A percentile compares a stretch with the other conserved stretches of the same genome.
Evolutionary conservation across 345 rosid genomes (phyloP).

Genomic region (Capsella bursapastoris): DNA sequence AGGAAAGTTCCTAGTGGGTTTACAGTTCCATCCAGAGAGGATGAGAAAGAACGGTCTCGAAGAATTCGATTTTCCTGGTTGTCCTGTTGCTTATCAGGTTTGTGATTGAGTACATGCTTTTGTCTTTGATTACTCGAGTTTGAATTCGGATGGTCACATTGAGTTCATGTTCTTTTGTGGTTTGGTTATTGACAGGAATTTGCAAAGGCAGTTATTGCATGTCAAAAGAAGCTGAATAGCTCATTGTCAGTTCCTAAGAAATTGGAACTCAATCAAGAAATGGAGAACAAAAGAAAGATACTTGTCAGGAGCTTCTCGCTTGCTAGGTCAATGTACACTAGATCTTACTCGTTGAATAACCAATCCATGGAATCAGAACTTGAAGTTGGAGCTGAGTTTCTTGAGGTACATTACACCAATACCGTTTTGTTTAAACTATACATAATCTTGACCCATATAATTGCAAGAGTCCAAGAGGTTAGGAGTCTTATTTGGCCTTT

Average conservation of each 20-base stretch:
- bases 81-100: constrained; percentile 83
- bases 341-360: constrained; percentile 46
- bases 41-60: constrained; percentile 64
- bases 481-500: constrained; percentile 25
- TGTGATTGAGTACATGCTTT: constrained; percentile 1
- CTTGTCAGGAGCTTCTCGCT: constrained; percentile 73
- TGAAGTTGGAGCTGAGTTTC: constrained; percentile 73
- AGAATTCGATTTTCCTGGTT: constrained; percentile 79
- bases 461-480: neutral
- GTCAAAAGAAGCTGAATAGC: constrained; percentile 68
- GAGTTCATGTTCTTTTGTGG: constrained; percentile 10
- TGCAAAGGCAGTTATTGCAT: constrained; percentile 73
- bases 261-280: constrained; percentile 53
- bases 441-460: neutral
- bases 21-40: constrained; percentile 90
- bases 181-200: constrained; percentile 42
- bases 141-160: neutral
- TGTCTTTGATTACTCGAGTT: neutral
- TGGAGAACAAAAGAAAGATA: constrained; percentile 66
- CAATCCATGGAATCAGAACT: constrained; percentile 63
- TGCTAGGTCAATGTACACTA: constrained; percentile 61
- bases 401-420: constrained; percentile 56
- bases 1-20: constrained; percentile 84
- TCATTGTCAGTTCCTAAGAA: constrained; percentile 49
- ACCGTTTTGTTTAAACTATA: neutral